phyloP scores from a whole-genome alignment of 1,284 basidiomycete species.

The Sanghuangporus baumii region DNA sequence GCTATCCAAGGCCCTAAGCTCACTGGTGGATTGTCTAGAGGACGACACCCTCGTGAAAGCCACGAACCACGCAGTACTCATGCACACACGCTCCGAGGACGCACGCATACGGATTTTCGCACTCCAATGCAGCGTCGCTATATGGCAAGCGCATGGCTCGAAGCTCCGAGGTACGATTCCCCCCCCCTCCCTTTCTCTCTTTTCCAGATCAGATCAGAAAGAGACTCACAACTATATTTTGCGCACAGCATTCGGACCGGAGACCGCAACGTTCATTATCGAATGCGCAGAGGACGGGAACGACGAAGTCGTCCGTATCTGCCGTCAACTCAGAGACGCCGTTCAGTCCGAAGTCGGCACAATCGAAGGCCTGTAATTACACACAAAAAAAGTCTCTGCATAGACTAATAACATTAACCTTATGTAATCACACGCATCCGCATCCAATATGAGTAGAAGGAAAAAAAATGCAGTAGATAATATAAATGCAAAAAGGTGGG shows the following conservation, averaged over 20 bases:
- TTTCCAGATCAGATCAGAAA: neutral
- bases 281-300: slow-evolving; percentile 82
- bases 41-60: slow-evolving; percentile 69
- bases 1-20: slow-evolving; percentile 43
- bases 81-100: slow-evolving; percentile 83
- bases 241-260: slow-evolving; percentile 57
- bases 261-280: slow-evolving; percentile 77
- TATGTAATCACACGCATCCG: neutral
- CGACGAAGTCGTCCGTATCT: slow-evolving; percentile 65
- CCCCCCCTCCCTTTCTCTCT: neutral
- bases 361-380: slow-evolving; percentile 33
- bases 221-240: neutral
- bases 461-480: neutral
- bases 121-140: slow-evolving; percentile 57
- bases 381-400: too few relatives aligned
- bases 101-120: slow-evolving; percentile 62
- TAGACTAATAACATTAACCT: neutral
- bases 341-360: slow-evolving; percentile 67
- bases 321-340: slow-evolving; percentile 57
- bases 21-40: slow-evolving; percentile 50
- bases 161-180: slow-evolving; percentile 58
- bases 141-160: slow-evolving; percentile 78
- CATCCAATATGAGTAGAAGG: neutral
- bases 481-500: neutral
- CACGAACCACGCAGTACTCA: slow-evolving; percentile 80